Conservation (phyloP, 83 land plant species). For the Thuja plicata region DNA sequence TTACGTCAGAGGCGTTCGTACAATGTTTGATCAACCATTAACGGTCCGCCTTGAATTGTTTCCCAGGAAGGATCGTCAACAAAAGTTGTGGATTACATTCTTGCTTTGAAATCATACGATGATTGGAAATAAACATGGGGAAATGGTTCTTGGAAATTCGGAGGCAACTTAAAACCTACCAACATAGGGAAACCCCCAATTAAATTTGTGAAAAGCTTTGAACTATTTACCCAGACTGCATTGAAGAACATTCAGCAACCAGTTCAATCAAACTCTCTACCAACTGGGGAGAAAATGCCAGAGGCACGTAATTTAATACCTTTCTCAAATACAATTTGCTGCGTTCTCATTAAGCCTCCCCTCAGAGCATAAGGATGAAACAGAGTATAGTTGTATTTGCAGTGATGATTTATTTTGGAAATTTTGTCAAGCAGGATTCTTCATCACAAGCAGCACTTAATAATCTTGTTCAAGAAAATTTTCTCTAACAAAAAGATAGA, state of each 20-base stretch:
- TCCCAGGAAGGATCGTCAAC: conserved; percentile 68
- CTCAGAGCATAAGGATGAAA: background rate
- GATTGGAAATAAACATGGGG: conserved; percentile 80
- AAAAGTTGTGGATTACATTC: conserved; percentile 78
- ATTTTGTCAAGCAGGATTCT: conserved; percentile 22
- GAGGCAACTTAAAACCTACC: background rate
- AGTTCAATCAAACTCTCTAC: conserved; percentile 26
- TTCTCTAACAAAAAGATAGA: conserved; percentile 75
- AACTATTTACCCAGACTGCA: conserved; percentile 49
- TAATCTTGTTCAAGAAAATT: conserved; percentile 51
- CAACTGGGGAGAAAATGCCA: conserved; percentile 28
- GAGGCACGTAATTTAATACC: conserved; percentile 29
- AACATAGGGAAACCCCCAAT: too few relatives aligned
- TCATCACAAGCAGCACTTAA: conserved; percentile 53
- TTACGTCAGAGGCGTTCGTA: background rate
- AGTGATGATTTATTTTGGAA: background rate
- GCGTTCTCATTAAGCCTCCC: background rate
- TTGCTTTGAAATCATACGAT: conserved; percentile 70
- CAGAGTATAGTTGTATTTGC: background rate
- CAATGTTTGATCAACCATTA: background rate
- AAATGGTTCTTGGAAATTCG: conserved; percentile 71
- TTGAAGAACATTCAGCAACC: conserved; percentile 4
- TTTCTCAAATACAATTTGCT: background rate
- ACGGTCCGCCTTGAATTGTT: conserved; percentile 9
- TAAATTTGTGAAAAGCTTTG: background rate